Evolutionary conservation across 2,329 filamentous ascomycete species (phyloP).

Genomic region (Hymenoscyphus occultus): DNA sequence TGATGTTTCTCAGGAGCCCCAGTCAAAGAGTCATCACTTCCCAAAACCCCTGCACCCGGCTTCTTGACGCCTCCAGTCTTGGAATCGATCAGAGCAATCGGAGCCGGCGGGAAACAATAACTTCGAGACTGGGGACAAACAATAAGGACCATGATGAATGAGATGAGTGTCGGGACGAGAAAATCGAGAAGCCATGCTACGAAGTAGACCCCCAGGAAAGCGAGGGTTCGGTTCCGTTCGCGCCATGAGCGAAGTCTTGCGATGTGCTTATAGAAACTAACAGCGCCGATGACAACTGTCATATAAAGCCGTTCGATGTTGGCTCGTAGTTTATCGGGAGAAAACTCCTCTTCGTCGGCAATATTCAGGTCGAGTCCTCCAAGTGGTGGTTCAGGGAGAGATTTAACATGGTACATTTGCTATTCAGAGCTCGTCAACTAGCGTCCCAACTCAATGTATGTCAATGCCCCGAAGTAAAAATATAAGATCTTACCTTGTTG

Average conservation of each 20-base stretch:
- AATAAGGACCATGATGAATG: slow-evolving; percentile 20
- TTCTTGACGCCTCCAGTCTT: slow-evolving; percentile 23
- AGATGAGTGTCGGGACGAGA: slow-evolving; percentile 22
- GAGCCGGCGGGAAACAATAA: slow-evolving; percentile 22
- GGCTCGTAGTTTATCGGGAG: slow-evolving; percentile 22
- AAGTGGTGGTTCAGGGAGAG: slow-evolving; percentile 17
- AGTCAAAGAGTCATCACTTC: slow-evolving; percentile 23
- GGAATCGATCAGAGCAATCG: slow-evolving; percentile 22
- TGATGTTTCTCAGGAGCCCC: slow-evolving; percentile 26
- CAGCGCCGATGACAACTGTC: slow-evolving; percentile 18
- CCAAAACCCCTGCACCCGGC: slow-evolving; percentile 22
- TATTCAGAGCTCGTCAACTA: slow-evolving; percentile 7
- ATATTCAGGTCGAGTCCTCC: slow-evolving; percentile 24
- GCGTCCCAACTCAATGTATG: neutral
- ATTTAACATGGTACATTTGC: slow-evolving; percentile 30
- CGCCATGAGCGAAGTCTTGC: slow-evolving; percentile 25
- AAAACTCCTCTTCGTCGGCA: slow-evolving; percentile 22
- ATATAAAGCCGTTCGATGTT: slow-evolving; percentile 24
- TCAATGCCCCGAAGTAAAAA: neutral
- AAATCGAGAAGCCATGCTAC: slow-evolving; percentile 23
- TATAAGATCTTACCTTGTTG: slow-evolving; percentile 22
- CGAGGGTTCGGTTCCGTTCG: slow-evolving; percentile 22
- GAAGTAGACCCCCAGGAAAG: slow-evolving; percentile 22
- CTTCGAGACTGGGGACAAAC: slow-evolving; percentile 16
- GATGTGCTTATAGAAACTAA: slow-evolving; percentile 24